Evolutionary conservation across 2,329 filamentous ascomycete species (phyloP).

Genomic region (Lecanicillium sp.): DNA sequence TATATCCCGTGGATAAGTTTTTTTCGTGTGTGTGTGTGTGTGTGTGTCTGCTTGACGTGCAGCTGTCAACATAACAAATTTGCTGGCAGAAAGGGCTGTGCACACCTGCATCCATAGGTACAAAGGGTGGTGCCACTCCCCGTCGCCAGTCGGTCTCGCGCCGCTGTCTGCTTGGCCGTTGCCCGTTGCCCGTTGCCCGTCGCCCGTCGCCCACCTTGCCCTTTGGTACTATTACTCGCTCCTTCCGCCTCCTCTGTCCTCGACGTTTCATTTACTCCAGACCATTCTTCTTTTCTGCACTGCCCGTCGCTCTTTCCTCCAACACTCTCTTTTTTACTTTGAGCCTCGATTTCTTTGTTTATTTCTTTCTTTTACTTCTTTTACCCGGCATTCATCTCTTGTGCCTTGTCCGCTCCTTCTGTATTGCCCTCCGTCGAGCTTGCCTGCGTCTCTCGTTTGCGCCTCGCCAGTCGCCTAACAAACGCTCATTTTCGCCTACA

Average conservation of each 20-base stretch:
- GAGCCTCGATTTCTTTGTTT: background rate
- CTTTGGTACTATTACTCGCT: too few relatives aligned
- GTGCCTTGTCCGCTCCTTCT: background rate
- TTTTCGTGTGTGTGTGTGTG: too few relatives aligned
- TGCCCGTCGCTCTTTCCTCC: constrained; percentile 4
- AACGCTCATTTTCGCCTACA: background rate
- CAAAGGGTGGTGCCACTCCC: constrained; percentile 6
- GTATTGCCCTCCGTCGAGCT: background rate
- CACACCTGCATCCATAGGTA: background rate
- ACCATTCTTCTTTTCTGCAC: constrained; percentile 7
- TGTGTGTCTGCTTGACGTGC: too few relatives aligned
- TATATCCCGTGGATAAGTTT: too few relatives aligned
- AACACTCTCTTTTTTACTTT: constrained; percentile 1
- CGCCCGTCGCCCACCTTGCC: background rate
- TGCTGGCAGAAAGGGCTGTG: constrained; percentile 8
- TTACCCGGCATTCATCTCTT: background rate
- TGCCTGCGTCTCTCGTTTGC: background rate
- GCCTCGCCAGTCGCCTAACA: background rate
- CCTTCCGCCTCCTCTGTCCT: background rate
- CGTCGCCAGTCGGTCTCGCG: too few relatives aligned
- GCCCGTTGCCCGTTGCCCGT: too few relatives aligned
- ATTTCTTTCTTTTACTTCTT: background rate
- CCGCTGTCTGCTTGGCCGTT: too few relatives aligned
- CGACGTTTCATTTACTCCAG: constrained; percentile 6
- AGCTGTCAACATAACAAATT: too few relatives aligned